Evolutionary conservation across 768 basidiomycete species (phyloP), one percentile per base, ranked within the genome.

Genomic region (Tylopilus felleus): DNA sequence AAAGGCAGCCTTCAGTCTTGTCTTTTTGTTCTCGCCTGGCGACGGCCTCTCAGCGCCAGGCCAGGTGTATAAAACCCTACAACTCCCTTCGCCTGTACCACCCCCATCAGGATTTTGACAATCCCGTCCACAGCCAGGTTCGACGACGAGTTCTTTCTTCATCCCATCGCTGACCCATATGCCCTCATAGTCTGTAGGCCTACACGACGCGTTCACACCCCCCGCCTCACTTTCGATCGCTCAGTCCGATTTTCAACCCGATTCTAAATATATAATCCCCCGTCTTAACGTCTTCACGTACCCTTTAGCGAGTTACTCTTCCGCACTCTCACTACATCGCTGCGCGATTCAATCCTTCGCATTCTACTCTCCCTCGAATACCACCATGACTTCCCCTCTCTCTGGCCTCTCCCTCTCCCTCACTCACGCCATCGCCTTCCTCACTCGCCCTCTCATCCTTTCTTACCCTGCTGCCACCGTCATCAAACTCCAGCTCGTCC

Each of bases 371-470:
- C n/a, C n/a, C 8, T 19, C 38, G 1, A 19, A n/a, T 38, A 38
- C 38, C 38, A 38, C 7, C 39, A 67, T 70, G 69, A 44, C 71
- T 60, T 67, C 71, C 57, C 60, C 69, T 60, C 63, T 80, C 60
- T 71, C 78, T 61, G 77, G 70, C 62, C 82, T 92, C 69, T 75
- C 84, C 57, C 68, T 81, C 72, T 79, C 88, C 59, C 80, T 92
- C 69, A 78, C 85, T 55, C 85, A 91, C 63, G 84, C 84, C 68
- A 79, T 90, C 68, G 74, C 83, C 52, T 88, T 83, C 75, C 77
- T 92, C 69, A 89, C 86, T 35, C 78, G 80, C 31, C 82, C 86
- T 53, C 80, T 90, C 56, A 74, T 78, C 61, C 63, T 70, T 50
- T 71, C 77, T 38, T 82, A 86, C 70, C 71, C 85, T n/a, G 75